A percentile compares a stretch with the other conserved stretches of the same genome.
Evolutionary conservation across 495 filamentous ascomycete species (phyloP).

Genomic region (Podospora anserina): DNA sequence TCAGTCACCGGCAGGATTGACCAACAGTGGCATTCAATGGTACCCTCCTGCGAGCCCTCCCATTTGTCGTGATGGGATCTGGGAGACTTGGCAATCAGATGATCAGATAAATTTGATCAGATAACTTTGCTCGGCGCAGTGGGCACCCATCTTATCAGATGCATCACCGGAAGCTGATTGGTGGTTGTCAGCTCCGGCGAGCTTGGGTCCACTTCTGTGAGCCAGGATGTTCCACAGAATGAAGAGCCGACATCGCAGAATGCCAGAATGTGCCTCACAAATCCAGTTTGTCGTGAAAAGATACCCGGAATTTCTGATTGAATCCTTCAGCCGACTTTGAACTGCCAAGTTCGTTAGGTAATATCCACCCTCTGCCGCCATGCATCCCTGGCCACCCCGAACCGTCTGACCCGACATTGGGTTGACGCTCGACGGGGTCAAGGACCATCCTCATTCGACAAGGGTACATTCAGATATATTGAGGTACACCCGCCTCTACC

Average conservation of each 20-base stretch:
- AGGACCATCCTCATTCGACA: background rate
- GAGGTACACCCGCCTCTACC: background rate
- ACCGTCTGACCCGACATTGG: background rate
- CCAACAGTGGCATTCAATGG: background rate
- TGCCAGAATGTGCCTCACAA: background rate
- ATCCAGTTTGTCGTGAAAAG: background rate
- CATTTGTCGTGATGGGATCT: background rate
- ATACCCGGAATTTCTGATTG: background rate
- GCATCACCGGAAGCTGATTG: background rate
- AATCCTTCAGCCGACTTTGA: background rate
- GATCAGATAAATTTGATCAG: conserved; percentile 16
- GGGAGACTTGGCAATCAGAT: conserved; percentile 20
- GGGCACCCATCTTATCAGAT: conserved; percentile 4
- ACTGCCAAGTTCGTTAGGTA: background rate
- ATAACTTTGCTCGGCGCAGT: background rate
- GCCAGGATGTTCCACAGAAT: background rate
- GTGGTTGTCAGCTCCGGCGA: background rate
- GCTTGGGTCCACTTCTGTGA: background rate
- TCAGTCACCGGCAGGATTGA: background rate
- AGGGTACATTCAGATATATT: background rate
- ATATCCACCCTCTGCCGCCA: background rate
- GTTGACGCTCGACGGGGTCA: background rate
- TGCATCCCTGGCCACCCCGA: background rate
- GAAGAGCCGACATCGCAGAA: background rate
- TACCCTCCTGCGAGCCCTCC: background rate